Percentiles rank a stretch among this genome's conserved stretches.
Conservation (phyloP, 257 asterid species). For the Jaltomata sinuosa region DNA sequence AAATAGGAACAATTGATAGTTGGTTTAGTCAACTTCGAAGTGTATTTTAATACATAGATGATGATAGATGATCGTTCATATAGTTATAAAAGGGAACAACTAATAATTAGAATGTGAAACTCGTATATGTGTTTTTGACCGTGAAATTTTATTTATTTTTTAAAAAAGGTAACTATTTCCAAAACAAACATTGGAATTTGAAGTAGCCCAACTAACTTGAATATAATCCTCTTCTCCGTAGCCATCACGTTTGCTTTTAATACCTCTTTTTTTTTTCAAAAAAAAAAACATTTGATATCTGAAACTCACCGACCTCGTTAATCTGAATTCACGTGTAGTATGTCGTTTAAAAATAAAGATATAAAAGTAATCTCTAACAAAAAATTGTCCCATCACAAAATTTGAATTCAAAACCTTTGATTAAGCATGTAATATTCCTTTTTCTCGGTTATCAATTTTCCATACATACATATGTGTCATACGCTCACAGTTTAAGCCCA, state of each 20-base stretch:
- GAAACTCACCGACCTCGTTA: background rate
- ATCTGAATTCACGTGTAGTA: background rate
- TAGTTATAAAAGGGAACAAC: too few relatives aligned
- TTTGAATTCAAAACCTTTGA: background rate
- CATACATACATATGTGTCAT: background rate
- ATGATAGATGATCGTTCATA: too few relatives aligned
- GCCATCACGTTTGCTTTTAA: background rate
- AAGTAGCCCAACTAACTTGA: background rate
- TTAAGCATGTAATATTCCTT: background rate
- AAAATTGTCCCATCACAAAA: background rate
- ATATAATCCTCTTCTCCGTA: background rate
- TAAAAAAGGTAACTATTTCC: background rate
- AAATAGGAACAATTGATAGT: background rate
- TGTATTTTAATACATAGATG: background rate
- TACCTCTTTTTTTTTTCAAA: background rate
- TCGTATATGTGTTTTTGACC: too few relatives aligned
- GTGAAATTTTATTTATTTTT: too few relatives aligned
- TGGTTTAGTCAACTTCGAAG: background rate
- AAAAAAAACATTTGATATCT: background rate
- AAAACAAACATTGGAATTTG: background rate
- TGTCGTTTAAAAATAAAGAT: background rate
- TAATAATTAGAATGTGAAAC: too few relatives aligned
- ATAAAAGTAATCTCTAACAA: background rate
- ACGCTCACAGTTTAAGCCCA: background rate
- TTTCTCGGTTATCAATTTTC: background rate